Evolutionary conservation across 2,329 filamentous ascomycete genomes (phyloP).

Genomic region (Cryoendolithus antarcticus): DNA sequence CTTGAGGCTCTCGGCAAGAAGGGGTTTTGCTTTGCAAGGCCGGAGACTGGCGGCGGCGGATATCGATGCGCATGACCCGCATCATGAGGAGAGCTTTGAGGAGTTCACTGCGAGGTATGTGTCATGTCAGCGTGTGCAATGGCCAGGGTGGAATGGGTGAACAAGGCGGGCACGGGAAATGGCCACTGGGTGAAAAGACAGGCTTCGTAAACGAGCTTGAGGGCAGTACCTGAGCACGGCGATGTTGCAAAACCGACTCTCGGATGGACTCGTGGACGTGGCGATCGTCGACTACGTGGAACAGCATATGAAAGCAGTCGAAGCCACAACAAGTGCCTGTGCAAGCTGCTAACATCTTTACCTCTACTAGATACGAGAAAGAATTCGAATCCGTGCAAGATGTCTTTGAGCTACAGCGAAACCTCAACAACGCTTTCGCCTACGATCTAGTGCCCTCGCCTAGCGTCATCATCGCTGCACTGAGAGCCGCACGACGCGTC

Average conservation of each 20-base stretch:
- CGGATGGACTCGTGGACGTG: too few relatives aligned
- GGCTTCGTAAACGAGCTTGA: too few relatives aligned
- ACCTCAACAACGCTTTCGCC: slow-evolving; percentile 98
- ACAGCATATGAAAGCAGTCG: too few relatives aligned
- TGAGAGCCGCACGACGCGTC: slow-evolving; percentile 87
- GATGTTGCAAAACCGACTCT: too few relatives aligned
- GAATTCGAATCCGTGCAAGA: slow-evolving; percentile 96
- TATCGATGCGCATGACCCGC: slow-evolving; percentile 36
- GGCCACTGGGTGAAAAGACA: too few relatives aligned
- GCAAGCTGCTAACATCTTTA: not conserved
- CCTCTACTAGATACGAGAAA: slow-evolving; percentile 76
- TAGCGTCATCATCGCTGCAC: slow-evolving; percentile 77
- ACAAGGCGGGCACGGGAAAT: too few relatives aligned
- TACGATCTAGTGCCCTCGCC: slow-evolving; percentile 98
- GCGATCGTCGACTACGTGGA: too few relatives aligned
- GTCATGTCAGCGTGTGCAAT: too few relatives aligned
- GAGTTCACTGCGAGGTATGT: slow-evolving; percentile 93
- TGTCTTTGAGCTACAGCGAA: slow-evolving; percentile 96
- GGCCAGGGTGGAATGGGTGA: too few relatives aligned
- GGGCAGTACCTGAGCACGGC: too few relatives aligned
- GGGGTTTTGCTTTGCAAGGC: too few relatives aligned
- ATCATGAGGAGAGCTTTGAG: slow-evolving; percentile 95
- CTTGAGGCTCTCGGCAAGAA: too few relatives aligned
- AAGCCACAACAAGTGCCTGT: not conserved
- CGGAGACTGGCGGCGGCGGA: slow-evolving; percentile 10